Percentiles rank a stretch among this genome's conserved stretches.
Conservation (phyloP, 2,329 filamentous ascomycete genomes). For the Aspergillus latus region DNA sequence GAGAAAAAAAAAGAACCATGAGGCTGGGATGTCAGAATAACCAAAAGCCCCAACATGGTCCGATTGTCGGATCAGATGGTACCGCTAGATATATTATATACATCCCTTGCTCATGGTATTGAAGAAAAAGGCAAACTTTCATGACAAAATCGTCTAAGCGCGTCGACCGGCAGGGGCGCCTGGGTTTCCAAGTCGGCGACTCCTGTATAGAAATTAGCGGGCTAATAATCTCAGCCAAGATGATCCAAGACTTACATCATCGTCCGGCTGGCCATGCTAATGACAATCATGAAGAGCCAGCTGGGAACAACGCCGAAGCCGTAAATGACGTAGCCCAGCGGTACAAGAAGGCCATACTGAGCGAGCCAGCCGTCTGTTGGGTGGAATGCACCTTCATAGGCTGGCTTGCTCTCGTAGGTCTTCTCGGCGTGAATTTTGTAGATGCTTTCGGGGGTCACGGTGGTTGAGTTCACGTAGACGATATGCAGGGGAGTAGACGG, state of each 20-base stretch:
- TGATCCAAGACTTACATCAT: slow-evolving; percentile 55
- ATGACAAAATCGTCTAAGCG: slow-evolving; percentile 21
- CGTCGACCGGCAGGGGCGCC: slow-evolving; percentile 19
- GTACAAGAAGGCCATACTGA: slow-evolving; percentile 53
- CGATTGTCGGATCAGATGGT: slow-evolving; percentile 18
- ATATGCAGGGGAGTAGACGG: slow-evolving; percentile 55
- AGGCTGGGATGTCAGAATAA: slow-evolving; percentile 9
- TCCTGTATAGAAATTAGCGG: slow-evolving; percentile 23
- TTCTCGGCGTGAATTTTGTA: slow-evolving; percentile 58
- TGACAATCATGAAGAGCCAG: slow-evolving; percentile 64
- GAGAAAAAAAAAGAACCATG: slow-evolving; percentile 4
- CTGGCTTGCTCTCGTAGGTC: slow-evolving; percentile 51
- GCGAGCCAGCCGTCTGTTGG: slow-evolving; percentile 60
- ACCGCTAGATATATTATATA: slow-evolving; percentile 36
- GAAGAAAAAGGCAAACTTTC: slow-evolving; percentile 14
- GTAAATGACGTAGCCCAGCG: slow-evolving; percentile 58
- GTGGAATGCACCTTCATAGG: slow-evolving; percentile 61
- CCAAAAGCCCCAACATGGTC: slow-evolving; percentile 14
- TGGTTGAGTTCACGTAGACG: slow-evolving; percentile 58
- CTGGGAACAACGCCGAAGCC: slow-evolving; percentile 59
- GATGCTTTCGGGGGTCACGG: slow-evolving; percentile 57
- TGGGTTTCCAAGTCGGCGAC: slow-evolving; percentile 30
- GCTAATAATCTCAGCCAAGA: not conserved
- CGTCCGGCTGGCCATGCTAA: slow-evolving; percentile 60
- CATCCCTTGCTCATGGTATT: slow-evolving; percentile 26